Percentiles rank a stretch among this genome's conserved stretches.
These are phyloP conservation scores for Priceomyces haplophilus DNA, from an alignment of 805 yeast genomes.

Conservation along the genomic window DNA sequence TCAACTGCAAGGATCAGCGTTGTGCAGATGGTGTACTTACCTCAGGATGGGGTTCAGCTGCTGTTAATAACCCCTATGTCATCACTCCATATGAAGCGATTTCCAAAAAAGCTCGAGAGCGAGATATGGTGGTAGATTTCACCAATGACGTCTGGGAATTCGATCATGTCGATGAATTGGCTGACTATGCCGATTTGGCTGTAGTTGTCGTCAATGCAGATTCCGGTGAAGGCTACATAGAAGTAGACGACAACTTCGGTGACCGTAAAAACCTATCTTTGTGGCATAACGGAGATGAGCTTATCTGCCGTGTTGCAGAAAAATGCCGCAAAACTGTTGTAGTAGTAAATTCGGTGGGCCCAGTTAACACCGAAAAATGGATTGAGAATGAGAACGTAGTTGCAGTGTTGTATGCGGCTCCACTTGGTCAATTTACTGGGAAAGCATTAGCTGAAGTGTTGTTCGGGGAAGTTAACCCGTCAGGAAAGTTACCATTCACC, in stretches of 20 bases:
- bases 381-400: slow-evolving; percentile 57
- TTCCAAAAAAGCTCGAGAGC: slow-evolving; percentile 42
- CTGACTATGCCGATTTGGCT: slow-evolving; percentile 51
- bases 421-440: slow-evolving; percentile 57
- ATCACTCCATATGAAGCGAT: slow-evolving; percentile 61
- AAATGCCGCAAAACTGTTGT: slow-evolving; percentile 55
- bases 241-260: slow-evolving; percentile 57
- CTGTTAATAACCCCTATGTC: slow-evolving; percentile 53
- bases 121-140: slow-evolving; percentile 45
- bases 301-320: slow-evolving; percentile 47
- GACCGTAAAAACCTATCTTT: slow-evolving; percentile 52
- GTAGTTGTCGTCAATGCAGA: slow-evolving; percentile 52
- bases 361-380: slow-evolving; percentile 56
- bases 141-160: slow-evolving; percentile 46
- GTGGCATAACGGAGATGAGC: slow-evolving; percentile 58
- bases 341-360: slow-evolving; percentile 59
- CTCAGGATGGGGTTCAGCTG: slow-evolving; percentile 66
- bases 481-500: slow-evolving; percentile 63
- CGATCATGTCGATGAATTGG: slow-evolving; percentile 40
- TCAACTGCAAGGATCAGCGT: slow-evolving; percentile 51
- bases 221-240: slow-evolving; percentile 59
- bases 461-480: slow-evolving; percentile 61
- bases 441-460: slow-evolving; percentile 55
- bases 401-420: slow-evolving; percentile 54
- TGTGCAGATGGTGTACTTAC: slow-evolving; percentile 53